Evolutionary conservation across 495 filamentous ascomycete genomes (phyloP).

Genomic region (Tuber aestivum): DNA sequence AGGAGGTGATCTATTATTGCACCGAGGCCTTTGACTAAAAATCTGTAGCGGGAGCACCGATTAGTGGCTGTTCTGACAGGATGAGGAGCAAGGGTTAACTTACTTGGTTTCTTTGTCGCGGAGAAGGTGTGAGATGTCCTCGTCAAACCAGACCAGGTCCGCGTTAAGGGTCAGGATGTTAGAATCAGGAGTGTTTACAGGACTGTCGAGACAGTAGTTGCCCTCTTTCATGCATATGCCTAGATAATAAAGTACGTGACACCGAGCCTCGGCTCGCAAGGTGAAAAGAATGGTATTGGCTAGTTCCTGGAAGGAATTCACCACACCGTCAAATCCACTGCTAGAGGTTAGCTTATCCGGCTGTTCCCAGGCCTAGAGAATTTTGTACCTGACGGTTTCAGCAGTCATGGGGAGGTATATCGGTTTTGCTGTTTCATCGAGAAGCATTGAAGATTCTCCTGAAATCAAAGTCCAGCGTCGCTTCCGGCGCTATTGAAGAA

Average conservation of each 20-base stretch:
- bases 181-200: slow-evolving; percentile 71
- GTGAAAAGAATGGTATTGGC: slow-evolving; percentile 70
- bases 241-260: slow-evolving; percentile 67
- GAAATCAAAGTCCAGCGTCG: slow-evolving; percentile 75
- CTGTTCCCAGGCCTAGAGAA: not conserved
- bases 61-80: not conserved
- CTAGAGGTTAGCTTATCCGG: slow-evolving; percentile 31
- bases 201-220: slow-evolving; percentile 67
- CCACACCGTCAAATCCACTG: slow-evolving; percentile 78
- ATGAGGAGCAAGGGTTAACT: not conserved
- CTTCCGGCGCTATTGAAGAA: slow-evolving; percentile 21
- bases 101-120: slow-evolving; percentile 54
- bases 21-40: slow-evolving; percentile 67
- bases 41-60: slow-evolving; percentile 43
- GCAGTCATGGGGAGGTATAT: slow-evolving; percentile 85
- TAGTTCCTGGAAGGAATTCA: slow-evolving; percentile 71
- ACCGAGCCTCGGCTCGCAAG: slow-evolving; percentile 79
- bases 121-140: slow-evolving; percentile 65
- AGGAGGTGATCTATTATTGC: slow-evolving; percentile 65
- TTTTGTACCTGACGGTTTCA: slow-evolving; percentile 65
- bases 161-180: slow-evolving; percentile 70
- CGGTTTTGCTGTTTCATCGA: slow-evolving; percentile 50
- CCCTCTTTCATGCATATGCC: slow-evolving; percentile 54
- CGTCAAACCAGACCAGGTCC: slow-evolving; percentile 76
- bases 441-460: slow-evolving; percentile 51